Conservation (phyloP, 2,329 filamentous ascomycete species). For the Sporothrix schenckii region DNA sequence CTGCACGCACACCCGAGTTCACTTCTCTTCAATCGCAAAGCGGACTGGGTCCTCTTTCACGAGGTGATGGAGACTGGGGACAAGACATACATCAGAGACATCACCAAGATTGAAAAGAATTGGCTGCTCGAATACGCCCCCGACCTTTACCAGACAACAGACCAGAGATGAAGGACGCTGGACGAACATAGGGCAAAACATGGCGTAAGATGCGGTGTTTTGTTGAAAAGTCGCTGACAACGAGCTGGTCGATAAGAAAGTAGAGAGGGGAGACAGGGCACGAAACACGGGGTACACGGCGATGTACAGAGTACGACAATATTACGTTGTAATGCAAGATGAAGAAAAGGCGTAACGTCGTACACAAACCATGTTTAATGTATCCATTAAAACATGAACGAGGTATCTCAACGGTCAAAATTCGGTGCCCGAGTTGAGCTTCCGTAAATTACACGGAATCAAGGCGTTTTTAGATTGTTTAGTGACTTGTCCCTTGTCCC, state of each 20-base stretch:
- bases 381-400: not conserved
- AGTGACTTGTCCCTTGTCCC: constrained; percentile 7
- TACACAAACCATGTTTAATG: not conserved
- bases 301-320: not conserved
- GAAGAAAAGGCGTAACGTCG: too few relatives aligned
- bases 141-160: constrained; percentile 67
- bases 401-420: constrained; percentile 5
- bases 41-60: constrained; percentile 94
- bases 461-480: constrained; percentile 6
- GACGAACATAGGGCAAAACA: not conserved
- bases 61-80: constrained; percentile 86
- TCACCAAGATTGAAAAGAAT: constrained; percentile 90
- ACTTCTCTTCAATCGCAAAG: constrained; percentile 93
- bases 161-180: not conserved
- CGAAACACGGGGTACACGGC: constrained; percentile 20
- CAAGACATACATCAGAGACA: constrained; percentile 87
- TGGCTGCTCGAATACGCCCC: constrained; percentile 90
- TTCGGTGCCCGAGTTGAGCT: not conserved
- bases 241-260: not conserved
- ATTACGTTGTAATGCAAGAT: too few relatives aligned
- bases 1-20: constrained; percentile 90
- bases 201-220: not conserved
- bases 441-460: constrained; percentile 13
- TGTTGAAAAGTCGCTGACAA: not conserved
- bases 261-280: not conserved